A percentile compares a stretch with the other conserved stretches of the same genome.
Conservation (phyloP, 2,329 filamentous ascomycete species). For the Dothistroma pini region DNA sequence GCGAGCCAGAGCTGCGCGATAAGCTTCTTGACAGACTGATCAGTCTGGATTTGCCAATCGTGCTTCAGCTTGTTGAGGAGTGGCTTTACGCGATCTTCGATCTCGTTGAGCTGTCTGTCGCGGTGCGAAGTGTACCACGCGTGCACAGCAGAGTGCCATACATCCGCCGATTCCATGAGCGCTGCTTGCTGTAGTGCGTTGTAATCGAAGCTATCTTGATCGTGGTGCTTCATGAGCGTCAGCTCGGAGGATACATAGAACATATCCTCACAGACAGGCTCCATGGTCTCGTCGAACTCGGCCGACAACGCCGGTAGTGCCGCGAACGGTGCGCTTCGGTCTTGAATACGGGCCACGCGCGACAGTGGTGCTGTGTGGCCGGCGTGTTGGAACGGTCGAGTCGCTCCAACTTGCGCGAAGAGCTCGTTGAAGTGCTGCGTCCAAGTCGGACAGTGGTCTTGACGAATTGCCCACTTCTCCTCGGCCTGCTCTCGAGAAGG, state of each 20-base stretch:
- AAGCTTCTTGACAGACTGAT: too few species aligned
- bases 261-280: not conserved
- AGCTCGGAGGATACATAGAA: not conserved
- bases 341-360: not conserved
- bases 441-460: not conserved
- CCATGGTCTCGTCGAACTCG: not conserved
- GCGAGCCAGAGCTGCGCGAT: too few species aligned
- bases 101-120: not conserved
- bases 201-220: not conserved
- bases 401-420: not conserved
- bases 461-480: not conserved
- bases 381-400: not conserved
- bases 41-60: too few species aligned
- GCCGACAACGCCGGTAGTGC: not conserved
- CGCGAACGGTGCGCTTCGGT: not conserved
- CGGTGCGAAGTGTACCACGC: not conserved
- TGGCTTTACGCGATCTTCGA: not conserved
- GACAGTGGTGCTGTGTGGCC: not conserved
- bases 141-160: not conserved
- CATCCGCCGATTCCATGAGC: not conserved
- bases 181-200: not conserved
- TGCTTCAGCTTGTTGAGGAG: not conserved
- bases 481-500: not conserved
- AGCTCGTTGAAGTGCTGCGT: not conserved
- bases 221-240: not conserved